A percentile compares a stretch with the other conserved stretches of the same genome.
These are phyloP conservation scores for Herpetospermum pedunculosum DNA, from an alignment of 306 rosid species.

Conservation along the genomic window DNA sequence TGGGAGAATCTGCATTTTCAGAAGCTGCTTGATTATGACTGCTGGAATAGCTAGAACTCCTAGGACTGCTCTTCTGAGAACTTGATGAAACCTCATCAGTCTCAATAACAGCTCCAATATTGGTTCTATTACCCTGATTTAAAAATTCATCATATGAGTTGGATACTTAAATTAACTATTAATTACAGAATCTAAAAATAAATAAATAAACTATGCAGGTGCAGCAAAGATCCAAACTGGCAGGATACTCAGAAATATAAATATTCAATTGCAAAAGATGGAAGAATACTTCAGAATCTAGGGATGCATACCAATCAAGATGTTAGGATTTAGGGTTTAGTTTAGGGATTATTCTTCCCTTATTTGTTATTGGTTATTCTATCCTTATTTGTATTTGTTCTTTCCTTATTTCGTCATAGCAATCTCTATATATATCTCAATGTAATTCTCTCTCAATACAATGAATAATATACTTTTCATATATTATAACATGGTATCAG, in stretches of 20 bases:
- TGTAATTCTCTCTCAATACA: too few relatives aligned
- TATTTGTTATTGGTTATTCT: too few relatives aligned
- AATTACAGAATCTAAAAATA: background rate
- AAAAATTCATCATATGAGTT: constrained; percentile 6
- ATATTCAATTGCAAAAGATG: background rate
- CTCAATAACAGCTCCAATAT: constrained; percentile 41
- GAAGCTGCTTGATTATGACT: constrained; percentile 39
- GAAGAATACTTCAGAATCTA: background rate
- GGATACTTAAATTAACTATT: background rate
- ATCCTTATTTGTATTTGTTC: too few relatives aligned
- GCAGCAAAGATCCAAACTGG: background rate
- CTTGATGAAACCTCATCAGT: constrained; percentile 41
- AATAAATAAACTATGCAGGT: background rate
- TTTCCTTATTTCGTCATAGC: too few relatives aligned
- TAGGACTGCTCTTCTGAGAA: constrained; percentile 36
- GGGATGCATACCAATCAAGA: background rate
- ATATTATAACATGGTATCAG: too few relatives aligned
- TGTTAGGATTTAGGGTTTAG: too few relatives aligned
- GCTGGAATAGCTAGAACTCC: constrained; percentile 35
- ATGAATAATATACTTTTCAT: too few relatives aligned
- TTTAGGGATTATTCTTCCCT: too few relatives aligned
- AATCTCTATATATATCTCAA: too few relatives aligned
- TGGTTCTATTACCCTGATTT: constrained; percentile 63
- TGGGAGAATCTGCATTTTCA: constrained; percentile 49
- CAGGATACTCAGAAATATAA: background rate